Conservation (phyloP, 2,329 filamentous ascomycete genomes). For the Didymella keratinophila region DNA sequence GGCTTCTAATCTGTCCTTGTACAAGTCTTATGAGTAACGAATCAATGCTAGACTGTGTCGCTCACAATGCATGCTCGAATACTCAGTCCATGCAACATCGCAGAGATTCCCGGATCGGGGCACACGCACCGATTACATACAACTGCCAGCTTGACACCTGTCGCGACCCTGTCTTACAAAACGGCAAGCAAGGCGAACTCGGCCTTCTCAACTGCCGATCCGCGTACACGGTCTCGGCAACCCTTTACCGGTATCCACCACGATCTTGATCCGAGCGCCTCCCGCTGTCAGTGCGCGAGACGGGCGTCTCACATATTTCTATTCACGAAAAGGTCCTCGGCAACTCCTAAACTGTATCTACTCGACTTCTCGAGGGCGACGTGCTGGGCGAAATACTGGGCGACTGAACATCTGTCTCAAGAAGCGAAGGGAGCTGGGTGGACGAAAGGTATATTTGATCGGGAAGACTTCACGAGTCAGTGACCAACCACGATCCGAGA, state of each 20-base stretch:
- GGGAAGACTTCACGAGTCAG: not conserved
- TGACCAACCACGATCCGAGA: not conserved
- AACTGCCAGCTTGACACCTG: not conserved
- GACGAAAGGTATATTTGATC: not conserved
- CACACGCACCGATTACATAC: too few species aligned
- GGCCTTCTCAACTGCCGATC: not conserved
- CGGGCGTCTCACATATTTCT: not conserved
- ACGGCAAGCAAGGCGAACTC: not conserved
- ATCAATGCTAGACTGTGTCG: too few species aligned
- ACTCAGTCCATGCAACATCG: too few species aligned
- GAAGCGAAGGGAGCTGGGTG: too few species aligned
- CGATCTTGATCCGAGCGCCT: not conserved
- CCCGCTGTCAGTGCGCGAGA: not conserved
- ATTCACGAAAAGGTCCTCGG: not conserved
- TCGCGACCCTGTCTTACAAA: too few species aligned
- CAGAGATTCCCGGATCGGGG: too few species aligned
- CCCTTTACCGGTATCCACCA: not conserved
- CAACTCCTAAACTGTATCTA: not conserved
- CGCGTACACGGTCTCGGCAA: not conserved
- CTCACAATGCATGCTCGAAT: too few species aligned
- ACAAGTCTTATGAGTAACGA: too few species aligned
- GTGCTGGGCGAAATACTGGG: too few species aligned
- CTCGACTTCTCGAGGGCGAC: too few species aligned
- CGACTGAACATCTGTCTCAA: too few species aligned
- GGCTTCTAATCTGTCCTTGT: too few species aligned